A percentile compares a stretch with the other conserved stretches of the same genome.
Evolutionary conservation across 257 asterid species (phyloP).

Genomic region (Voacanga thouarsii): DNA sequence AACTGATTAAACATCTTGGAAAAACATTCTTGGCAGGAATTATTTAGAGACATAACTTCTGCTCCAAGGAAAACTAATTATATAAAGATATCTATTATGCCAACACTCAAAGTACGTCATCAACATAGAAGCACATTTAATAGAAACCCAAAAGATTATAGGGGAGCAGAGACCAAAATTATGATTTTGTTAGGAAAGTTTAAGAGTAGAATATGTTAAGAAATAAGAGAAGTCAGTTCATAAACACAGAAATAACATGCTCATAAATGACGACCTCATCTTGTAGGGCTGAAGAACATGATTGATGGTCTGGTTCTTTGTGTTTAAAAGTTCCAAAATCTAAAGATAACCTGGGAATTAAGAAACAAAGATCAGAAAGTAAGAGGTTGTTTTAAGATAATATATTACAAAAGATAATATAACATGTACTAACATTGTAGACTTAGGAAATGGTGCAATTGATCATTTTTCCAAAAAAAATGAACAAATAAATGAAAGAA

Average conservation of each 20-base stretch:
- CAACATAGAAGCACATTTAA: not conserved
- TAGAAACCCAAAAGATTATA: not conserved
- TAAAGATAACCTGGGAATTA: constrained; percentile 59
- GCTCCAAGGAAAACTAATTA: not conserved
- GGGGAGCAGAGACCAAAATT: not conserved
- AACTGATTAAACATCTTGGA: not conserved
- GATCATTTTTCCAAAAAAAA: not conserved
- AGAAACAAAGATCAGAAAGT: constrained; percentile 9
- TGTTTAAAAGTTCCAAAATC: constrained; percentile 91
- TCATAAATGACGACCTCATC: constrained; percentile 64
- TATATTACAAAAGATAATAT: not conserved
- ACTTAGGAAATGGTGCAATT: not conserved
- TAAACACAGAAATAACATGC: constrained; percentile 1
- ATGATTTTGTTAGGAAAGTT: not conserved
- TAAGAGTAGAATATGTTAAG: not conserved
- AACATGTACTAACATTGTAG: not conserved
- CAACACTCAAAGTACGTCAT: not conserved
- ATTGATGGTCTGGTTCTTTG: constrained; percentile 55
- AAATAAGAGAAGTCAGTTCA: not conserved
- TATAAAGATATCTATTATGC: not conserved
- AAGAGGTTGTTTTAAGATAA: not conserved
- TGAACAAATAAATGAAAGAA: not conserved
- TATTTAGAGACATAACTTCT: not conserved
- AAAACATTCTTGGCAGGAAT: not conserved
- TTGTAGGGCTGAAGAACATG: constrained; percentile 75